A percentile compares a stretch with the other conserved stretches of the same genome.
These are phyloP conservation scores for Marasmius fiardii DNA, from an alignment of 1,284 basidiomycete species.

Conservation along the genomic window DNA sequence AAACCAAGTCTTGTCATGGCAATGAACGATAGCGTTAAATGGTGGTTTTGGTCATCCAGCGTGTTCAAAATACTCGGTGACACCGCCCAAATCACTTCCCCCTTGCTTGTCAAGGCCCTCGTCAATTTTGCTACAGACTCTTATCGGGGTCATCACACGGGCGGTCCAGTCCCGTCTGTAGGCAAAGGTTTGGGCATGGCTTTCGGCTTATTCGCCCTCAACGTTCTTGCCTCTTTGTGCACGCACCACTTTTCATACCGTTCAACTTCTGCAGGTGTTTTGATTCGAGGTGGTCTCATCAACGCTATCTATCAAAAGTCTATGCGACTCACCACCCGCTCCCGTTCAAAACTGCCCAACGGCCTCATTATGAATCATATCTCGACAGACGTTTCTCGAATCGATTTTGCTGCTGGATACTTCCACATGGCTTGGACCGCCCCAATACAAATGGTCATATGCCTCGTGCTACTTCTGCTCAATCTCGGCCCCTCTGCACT, in stretches of 20 bases:
- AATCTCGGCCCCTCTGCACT: conserved; percentile 80
- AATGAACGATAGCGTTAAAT: conserved; percentile 79
- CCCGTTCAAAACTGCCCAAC: conserved; percentile 81
- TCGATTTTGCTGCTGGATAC: conserved; percentile 87
- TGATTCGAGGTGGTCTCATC: conserved; percentile 85
- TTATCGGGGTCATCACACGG: conserved; percentile 50
- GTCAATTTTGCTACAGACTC: conserved; percentile 75
- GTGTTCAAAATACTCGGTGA: conserved; percentile 76
- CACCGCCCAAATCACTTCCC: conserved; percentile 70
- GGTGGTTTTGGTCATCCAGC: conserved; percentile 82
- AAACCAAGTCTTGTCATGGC: conserved; percentile 70
- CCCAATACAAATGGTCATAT: conserved; percentile 71
- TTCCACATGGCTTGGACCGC: conserved; percentile 82
- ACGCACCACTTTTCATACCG: conserved; percentile 84
- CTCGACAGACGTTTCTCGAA: conserved; percentile 87
- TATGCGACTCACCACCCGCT: conserved; percentile 75
- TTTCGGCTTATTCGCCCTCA: conserved; percentile 69
- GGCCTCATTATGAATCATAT: conserved; percentile 92
- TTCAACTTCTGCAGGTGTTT: conserved; percentile 70
- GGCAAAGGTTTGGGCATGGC: conserved; percentile 79
- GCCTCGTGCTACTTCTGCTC: conserved; percentile 63
- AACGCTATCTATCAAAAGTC: conserved; percentile 84
- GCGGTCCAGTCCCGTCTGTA: conserved; percentile 49
- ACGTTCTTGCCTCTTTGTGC: conserved; percentile 66
- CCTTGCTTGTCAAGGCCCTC: conserved; percentile 65